These are phyloP conservation scores for Singerocomus rubriflavus DNA, from an alignment of 1,284 basidiomycete species.

Conservation along the genomic window DNA sequence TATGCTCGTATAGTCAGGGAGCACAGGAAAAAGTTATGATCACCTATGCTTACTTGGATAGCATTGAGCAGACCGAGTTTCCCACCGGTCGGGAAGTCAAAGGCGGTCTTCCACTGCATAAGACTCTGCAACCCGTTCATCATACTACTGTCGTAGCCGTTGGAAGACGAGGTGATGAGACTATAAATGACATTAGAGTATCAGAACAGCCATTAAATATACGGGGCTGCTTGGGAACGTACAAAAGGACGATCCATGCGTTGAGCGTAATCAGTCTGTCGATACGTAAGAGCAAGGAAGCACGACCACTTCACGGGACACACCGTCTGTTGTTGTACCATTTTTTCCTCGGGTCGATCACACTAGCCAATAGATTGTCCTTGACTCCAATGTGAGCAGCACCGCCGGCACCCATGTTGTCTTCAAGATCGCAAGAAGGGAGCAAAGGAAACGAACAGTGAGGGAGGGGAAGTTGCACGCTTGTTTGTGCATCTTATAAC, in stretches of 20 bases:
- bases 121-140: constrained; percentile 76
- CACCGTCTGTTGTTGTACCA: constrained; percentile 74
- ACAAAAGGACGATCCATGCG: constrained; percentile 68
- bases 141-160: constrained; percentile 75
- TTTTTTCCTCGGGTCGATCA: constrained; percentile 61
- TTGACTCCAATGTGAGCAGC: constrained; percentile 30
- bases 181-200: constrained; percentile 30
- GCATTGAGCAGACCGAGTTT: constrained; percentile 73
- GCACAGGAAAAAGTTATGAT: background rate
- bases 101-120: constrained; percentile 57
- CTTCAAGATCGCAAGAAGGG: constrained; percentile 18
- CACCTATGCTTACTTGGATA: constrained; percentile 54
- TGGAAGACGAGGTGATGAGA: constrained; percentile 74
- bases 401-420: constrained; percentile 49
- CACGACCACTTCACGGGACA: background rate
- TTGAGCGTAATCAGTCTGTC: constrained; percentile 59
- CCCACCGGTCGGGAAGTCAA: constrained; percentile 50
- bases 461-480: background rate
- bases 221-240: constrained; percentile 20
- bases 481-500: constrained; percentile 15
- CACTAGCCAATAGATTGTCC: constrained; percentile 45
- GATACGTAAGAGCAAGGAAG: constrained; percentile 4
- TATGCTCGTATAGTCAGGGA: constrained; percentile 26
- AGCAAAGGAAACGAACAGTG: constrained; percentile 21
- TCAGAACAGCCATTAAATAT: constrained; percentile 3